phyloP scores from a whole-genome alignment of 1,284 basidiomycete species.

The Apiotrichum gamsii region DNA sequence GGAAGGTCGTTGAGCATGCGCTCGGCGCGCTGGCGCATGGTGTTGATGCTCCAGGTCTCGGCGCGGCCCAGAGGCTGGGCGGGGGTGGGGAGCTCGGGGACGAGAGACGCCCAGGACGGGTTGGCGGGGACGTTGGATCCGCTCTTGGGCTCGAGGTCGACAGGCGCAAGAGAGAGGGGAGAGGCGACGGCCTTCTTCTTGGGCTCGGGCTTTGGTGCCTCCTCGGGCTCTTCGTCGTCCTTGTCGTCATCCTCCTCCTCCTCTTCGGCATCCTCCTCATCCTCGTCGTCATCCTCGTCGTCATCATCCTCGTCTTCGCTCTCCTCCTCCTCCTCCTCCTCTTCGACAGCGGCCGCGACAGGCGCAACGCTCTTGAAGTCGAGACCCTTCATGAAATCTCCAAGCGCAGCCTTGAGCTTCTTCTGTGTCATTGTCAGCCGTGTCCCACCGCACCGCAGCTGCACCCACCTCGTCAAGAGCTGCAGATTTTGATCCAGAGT shows the following conservation, averaged over 20 bases:
- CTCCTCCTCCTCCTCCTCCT: conserved; percentile 34
- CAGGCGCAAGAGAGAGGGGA: conserved; percentile 20
- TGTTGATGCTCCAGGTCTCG: conserved; percentile 23
- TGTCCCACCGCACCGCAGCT: too few species aligned
- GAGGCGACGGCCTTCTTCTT: conserved; percentile 37
- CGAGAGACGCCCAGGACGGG: conserved; percentile 30
- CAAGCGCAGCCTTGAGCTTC: conserved; percentile 54
- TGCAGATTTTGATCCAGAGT: too few species aligned
- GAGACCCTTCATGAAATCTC: conserved; percentile 57
- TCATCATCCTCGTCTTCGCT: conserved; percentile 21
- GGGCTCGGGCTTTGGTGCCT: conserved; percentile 6
- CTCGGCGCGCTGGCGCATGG: conserved; percentile 27
- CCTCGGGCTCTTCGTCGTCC: conserved; percentile 24
- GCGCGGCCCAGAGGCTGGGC: conserved; percentile 17
- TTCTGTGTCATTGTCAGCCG: conserved; percentile 34
- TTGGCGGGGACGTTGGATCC: conserved; percentile 33
- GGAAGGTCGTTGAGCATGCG: conserved; percentile 32
- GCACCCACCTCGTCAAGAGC: conserved; percentile 34
- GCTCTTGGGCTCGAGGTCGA: conserved; percentile 24
- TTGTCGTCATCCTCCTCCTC: conserved; percentile 34
- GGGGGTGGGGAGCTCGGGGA: conserved; percentile 25
- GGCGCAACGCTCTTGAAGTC: conserved; percentile 46
- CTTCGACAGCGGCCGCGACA: conserved; percentile 29
- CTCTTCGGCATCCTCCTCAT: conserved; percentile 40
- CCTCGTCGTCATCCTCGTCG: conserved; percentile 30